Percentiles rank a stretch among this genome's conserved stretches.
Evolutionary conservation across 192 early-diverging fungal genomes (phyloP).

Genomic region (Gryganskiella cystojenkinii): DNA sequence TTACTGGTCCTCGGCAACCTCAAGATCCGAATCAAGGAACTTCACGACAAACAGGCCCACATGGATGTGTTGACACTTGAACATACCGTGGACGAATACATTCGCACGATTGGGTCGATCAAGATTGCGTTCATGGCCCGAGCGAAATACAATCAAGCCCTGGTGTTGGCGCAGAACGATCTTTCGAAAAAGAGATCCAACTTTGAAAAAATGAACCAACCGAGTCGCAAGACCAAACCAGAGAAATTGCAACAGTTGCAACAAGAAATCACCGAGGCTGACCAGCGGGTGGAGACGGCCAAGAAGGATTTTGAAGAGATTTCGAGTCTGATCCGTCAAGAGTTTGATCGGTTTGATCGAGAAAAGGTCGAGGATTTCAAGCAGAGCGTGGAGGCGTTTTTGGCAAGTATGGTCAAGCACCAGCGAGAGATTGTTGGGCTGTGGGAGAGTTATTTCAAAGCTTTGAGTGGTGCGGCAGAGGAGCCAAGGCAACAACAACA

Average conservation of each 20-base stretch:
- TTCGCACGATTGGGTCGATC: conserved; percentile 87
- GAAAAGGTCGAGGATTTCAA: conserved; percentile 86
- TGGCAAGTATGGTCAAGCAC: conserved; percentile 80
- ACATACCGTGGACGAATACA: conserved; percentile 88
- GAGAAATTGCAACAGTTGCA: conserved; percentile 26
- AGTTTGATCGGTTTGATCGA: conserved; percentile 83
- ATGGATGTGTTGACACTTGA: conserved; percentile 80
- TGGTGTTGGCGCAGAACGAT: conserved; percentile 76
- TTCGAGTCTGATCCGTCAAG: conserved; percentile 72
- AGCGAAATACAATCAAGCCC: conserved; percentile 70
- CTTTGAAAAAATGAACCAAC: conserved; percentile 70
- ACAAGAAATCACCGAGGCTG: conserved; percentile 49
- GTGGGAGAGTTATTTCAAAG: conserved; percentile 51
- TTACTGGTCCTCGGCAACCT: conserved; percentile 80
- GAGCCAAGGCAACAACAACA: background rate
- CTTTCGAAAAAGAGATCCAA: conserved; percentile 74
- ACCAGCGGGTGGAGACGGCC: conserved; percentile 57
- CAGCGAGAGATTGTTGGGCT: conserved; percentile 76
- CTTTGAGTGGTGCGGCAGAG: conserved; percentile 29
- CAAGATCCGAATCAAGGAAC: conserved; percentile 80
- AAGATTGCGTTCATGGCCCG: conserved; percentile 84
- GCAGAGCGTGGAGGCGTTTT: conserved; percentile 74
- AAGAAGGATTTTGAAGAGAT: conserved; percentile 82
- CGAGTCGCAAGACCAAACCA: conserved; percentile 35
- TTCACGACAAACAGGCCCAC: conserved; percentile 84